Evolutionary conservation across 2,329 filamentous ascomycete species (phyloP).

Genomic region (Fusarium drepaniforme): DNA sequence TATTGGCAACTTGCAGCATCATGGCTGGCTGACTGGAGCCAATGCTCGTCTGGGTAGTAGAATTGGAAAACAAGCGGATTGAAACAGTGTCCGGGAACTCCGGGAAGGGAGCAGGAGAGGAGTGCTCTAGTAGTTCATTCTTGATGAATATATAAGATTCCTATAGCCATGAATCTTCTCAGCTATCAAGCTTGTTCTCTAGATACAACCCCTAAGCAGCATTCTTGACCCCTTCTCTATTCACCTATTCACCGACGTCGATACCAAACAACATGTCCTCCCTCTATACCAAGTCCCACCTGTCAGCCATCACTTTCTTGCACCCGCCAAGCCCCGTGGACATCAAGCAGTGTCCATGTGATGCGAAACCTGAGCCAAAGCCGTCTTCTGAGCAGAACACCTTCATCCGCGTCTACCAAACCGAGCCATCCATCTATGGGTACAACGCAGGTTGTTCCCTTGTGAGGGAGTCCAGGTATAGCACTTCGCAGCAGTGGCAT

Average conservation of each 20-base stretch:
- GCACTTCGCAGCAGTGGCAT: neutral
- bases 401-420: neutral
- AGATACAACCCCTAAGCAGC: neutral
- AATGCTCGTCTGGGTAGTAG: no score
- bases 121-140: neutral
- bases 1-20: no score
- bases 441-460: neutral
- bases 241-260: neutral
- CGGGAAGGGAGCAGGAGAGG: neutral
- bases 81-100: neutral
- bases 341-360: neutral
- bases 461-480: neutral
- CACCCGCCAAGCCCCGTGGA: neutral
- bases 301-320: neutral
- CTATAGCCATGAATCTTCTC: neutral
- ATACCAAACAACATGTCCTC: neutral
- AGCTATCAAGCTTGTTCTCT: neutral
- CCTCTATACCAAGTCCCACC: neutral
- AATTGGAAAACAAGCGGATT: no score
- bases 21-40: no score
- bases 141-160: neutral
- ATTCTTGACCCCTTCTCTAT: neutral
- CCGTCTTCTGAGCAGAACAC: neutral
- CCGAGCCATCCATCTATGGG: neutral
- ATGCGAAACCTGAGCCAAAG: neutral